A percentile compares a stretch with the other conserved stretches of the same genome.
These are phyloP conservation scores for Leishmania guyanensis DNA, from an alignment of 208 protist species.

Conservation along the genomic window DNA sequence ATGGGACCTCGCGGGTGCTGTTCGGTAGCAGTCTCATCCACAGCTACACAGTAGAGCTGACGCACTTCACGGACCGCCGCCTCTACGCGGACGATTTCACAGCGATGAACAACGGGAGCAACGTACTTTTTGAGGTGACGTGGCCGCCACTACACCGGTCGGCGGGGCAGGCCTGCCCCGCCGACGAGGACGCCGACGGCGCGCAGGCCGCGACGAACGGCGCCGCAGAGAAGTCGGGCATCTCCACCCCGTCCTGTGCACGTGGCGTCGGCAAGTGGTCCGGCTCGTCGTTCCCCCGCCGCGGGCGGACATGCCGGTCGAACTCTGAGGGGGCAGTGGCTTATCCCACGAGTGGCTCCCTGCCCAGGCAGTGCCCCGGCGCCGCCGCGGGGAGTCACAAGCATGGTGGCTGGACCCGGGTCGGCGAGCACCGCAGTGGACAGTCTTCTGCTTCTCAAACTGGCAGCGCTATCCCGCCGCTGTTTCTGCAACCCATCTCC, in stretches of 20 bases:
- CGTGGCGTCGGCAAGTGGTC: neutral
- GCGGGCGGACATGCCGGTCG: neutral
- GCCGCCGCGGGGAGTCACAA: neutral
- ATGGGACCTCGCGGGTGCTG: slow-evolving; percentile 81
- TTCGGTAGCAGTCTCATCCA: slow-evolving; percentile 80
- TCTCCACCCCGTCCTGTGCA: neutral
- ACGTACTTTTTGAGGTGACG: slow-evolving; percentile 27
- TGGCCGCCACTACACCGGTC: slow-evolving; percentile 21
- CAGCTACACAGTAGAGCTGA: slow-evolving; percentile 86
- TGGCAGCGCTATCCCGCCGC: slow-evolving; percentile 1
- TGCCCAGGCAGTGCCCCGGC: neutral
- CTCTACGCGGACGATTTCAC: slow-evolving; percentile 60
- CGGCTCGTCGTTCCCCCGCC: no score
- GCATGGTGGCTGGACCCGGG: neutral
- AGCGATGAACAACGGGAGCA: slow-evolving; percentile 46
- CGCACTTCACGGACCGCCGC: slow-evolving; percentile 74
- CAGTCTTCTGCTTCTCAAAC: neutral
- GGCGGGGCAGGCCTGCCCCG: neutral
- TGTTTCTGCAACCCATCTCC: slow-evolving; percentile 37
- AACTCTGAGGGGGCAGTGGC: neutral
- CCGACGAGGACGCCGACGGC: neutral
- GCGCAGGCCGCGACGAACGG: neutral
- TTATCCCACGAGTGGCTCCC: neutral
- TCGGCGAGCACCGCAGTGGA: neutral
- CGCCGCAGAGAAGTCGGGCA: neutral